These are phyloP conservation scores for Yarrowia deformans DNA, from an alignment of 805 yeast species.

Conservation along the genomic window DNA sequence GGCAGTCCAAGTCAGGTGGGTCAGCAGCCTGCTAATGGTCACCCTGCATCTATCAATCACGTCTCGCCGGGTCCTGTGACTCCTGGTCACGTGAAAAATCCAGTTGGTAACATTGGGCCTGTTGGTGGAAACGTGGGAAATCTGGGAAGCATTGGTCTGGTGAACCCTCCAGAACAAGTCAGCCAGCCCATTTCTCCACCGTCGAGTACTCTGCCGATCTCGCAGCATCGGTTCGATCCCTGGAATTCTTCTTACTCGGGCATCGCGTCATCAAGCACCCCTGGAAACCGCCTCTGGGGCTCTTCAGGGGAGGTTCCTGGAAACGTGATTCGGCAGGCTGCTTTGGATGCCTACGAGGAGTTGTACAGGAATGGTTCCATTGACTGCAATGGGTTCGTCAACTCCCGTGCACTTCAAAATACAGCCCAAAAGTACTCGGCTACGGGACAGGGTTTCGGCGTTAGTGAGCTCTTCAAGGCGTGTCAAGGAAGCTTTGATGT, in stretches of 20 bases:
- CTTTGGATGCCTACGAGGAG: conserved; percentile 37
- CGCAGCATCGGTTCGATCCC: conserved; percentile 34
- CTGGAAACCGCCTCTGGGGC: conserved; percentile 9
- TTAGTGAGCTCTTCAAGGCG: conserved; percentile 18
- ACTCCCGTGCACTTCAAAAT: conserved; percentile 24
- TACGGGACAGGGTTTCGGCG: conserved; percentile 26
- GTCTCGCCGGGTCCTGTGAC: not conserved
- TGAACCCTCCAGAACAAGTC: not conserved
- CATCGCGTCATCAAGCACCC: conserved; percentile 11
- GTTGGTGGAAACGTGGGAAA: not conserved
- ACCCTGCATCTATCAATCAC: not conserved
- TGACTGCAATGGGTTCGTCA: conserved; percentile 23
- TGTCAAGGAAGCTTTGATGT: conserved; percentile 23
- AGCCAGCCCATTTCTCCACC: conserved; percentile 23
- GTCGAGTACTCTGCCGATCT: not conserved
- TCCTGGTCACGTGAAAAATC: conserved; percentile 1
- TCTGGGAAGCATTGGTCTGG: not conserved
- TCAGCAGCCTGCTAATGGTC: not conserved
- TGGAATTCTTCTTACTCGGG: conserved; percentile 36
- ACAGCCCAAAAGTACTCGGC: conserved; percentile 23
- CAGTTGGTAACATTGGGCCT: not conserved
- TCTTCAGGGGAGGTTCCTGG: conserved; percentile 20
- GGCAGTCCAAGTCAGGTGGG: conserved; percentile 16
- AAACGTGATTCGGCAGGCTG: conserved; percentile 30
- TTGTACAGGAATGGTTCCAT: conserved; percentile 13